Evolutionary conservation across 306 rosid species (phyloP), one percentile per base, ranked within the genome.

Genomic region (Abrus pulchellus): DNA sequence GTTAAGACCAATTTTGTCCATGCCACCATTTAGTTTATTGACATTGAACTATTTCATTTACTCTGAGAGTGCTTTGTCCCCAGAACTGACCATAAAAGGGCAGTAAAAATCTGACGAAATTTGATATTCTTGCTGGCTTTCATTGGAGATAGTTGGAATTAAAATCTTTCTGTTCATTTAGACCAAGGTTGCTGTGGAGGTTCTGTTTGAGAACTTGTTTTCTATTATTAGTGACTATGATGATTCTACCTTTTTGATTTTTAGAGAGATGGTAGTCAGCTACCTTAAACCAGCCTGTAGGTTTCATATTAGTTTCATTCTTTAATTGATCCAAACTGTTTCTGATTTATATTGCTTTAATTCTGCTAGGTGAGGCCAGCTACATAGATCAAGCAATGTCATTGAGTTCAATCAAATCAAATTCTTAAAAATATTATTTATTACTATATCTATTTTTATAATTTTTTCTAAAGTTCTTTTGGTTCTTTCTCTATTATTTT

Each of bases 1-100:
- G 56, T 43, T 10, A 36, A 62, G 48, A 80, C 76, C 61, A 59
- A 8, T 68, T 82, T 82, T 30, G 6, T 62, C 44, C 52, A 9
- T 11, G 45, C 69, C 4, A 48, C 9, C 50, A 56, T 69, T 62
- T 80, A 62, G 32, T 59, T 30, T 82, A 59, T 63, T 79, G 72
- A 38, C 71, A 70, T 54, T 57, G 41, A 60, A 85, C 60, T 49
- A 72, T 57, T 77, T 69, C 68, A 48, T 80, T 59, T 78, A 74
- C 48, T 54, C 11, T 62, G 67, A 74, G 62, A 33, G 36, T 52
- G 48, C 50, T 59, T 67, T 57, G 57, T 72, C 61, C 59, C 40
- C 41, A 2, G 67, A 49, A 49, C 65, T 33, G 27, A 67, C 44
- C 57, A 43, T 52, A 52, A 43, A 64, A 27, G 64, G 45, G 12